Evolutionary conservation across 306 rosid genomes (phyloP).

Genomic region (Cucurbita argyrosperma): DNA sequence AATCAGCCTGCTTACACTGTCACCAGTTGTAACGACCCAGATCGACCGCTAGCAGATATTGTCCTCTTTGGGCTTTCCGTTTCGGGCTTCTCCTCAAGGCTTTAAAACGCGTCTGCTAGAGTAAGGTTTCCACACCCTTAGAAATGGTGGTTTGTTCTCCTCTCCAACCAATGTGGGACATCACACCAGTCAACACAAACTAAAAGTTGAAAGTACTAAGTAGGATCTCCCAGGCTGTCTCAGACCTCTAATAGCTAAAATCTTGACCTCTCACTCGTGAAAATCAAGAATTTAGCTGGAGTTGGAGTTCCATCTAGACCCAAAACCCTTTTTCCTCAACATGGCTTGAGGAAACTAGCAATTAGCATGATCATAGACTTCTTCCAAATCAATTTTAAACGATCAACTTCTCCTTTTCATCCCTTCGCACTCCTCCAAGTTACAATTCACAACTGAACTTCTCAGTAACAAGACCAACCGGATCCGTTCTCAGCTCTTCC

Average conservation of each 20-base stretch:
- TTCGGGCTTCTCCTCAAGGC: no score
- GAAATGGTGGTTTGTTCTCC: no score
- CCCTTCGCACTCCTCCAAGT: background rate
- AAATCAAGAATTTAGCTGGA: background rate
- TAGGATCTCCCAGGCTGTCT: background rate
- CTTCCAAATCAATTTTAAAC: background rate
- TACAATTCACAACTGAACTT: background rate
- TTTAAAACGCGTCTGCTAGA: no score
- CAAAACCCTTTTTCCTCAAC: background rate
- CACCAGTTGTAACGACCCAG: background rate
- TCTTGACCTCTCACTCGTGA: background rate
- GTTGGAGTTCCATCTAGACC: background rate
- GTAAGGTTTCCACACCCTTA: no score
- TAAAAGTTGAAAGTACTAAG: background rate
- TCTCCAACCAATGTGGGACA: no score
- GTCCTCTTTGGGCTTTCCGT: no score
- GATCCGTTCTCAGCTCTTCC: background rate
- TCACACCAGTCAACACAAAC: background rate
- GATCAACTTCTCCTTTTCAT: background rate
- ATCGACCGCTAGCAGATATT: no score
- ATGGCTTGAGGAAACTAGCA: background rate
- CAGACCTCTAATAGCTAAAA: background rate
- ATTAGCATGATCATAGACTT: background rate
- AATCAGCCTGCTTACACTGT: background rate
- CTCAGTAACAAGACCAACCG: background rate